These are phyloP conservation scores for Lablab purpureus DNA, from an alignment of 306 rosid species.

Conservation along the genomic window DNA sequence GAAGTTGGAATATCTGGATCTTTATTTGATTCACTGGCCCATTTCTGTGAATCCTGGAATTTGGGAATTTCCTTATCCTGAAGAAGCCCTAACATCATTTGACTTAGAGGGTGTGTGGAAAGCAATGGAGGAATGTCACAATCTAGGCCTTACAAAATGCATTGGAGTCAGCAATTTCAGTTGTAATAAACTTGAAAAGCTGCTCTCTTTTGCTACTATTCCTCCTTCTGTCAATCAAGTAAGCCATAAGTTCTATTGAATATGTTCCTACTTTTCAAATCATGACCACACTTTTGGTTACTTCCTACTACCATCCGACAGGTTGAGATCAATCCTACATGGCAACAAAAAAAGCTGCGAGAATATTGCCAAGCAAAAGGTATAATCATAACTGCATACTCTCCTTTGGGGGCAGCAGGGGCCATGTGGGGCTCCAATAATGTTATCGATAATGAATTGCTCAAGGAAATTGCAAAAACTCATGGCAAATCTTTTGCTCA, in stretches of 20 bases:
- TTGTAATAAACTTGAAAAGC: constrained; percentile 33
- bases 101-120: constrained; percentile 67
- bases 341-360: constrained; percentile 59
- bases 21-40: constrained; percentile 52
- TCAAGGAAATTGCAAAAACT: constrained; percentile 48
- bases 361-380: constrained; percentile 56
- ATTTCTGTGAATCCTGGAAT: constrained; percentile 29
- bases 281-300: not conserved
- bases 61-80: not conserved
- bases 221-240: constrained; percentile 54
- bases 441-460: constrained; percentile 50
- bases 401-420: constrained; percentile 60
- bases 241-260: not conserved
- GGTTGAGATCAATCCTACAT: constrained; percentile 60
- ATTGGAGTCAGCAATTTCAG: constrained; percentile 49
- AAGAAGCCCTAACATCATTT: constrained; percentile 33
- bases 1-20: constrained; percentile 44
- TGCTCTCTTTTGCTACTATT: constrained; percentile 49
- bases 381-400: constrained; percentile 56
- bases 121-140: constrained; percentile 66
- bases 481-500: constrained; percentile 55
- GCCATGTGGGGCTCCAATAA: constrained; percentile 46
- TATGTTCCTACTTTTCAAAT: not conserved
- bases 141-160: constrained; percentile 35
- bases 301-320: constrained; percentile 23